Conservation (phyloP, 164 flowering plant species). For the Sedum album region DNA sequence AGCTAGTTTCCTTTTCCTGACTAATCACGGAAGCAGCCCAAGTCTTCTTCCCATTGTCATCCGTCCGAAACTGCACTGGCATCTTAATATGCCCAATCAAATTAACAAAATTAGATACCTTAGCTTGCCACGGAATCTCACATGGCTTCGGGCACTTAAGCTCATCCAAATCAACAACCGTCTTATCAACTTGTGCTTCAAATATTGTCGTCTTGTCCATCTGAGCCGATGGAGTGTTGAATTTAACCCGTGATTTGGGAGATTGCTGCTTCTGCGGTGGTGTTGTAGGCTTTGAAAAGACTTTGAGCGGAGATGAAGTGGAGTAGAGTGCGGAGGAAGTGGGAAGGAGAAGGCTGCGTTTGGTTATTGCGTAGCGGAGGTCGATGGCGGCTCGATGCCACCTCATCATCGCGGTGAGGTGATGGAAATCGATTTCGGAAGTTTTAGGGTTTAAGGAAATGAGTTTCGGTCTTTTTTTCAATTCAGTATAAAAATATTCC, state of each 20-base stretch:
- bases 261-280: not conserved
- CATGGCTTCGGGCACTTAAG: conserved; percentile 39
- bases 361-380: conserved; percentile 1
- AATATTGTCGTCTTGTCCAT: not conserved
- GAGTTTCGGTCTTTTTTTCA: not conserved
- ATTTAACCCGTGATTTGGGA: not conserved
- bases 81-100: conserved; percentile 34
- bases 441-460: not conserved
- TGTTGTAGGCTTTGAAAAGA: not conserved
- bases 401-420: conserved; percentile 23
- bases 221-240: not conserved
- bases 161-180: not conserved
- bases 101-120: conserved; percentile 48
- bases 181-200: not conserved
- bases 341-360: not conserved
- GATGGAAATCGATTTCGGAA: not conserved
- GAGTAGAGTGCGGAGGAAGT: not conserved
- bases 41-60: conserved; percentile 34
- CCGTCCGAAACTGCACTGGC: conserved; percentile 36
- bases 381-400: conserved; percentile 11
- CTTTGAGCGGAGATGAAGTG: not conserved
- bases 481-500: not conserved
- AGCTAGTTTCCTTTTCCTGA: conserved; percentile 15
- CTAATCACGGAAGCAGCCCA: conserved; percentile 49
- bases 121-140: conserved; percentile 51